These are phyloP conservation scores for Lasiosphaeria hispida DNA, from an alignment of 495 filamentous ascomycete species.

Conservation along the genomic window DNA sequence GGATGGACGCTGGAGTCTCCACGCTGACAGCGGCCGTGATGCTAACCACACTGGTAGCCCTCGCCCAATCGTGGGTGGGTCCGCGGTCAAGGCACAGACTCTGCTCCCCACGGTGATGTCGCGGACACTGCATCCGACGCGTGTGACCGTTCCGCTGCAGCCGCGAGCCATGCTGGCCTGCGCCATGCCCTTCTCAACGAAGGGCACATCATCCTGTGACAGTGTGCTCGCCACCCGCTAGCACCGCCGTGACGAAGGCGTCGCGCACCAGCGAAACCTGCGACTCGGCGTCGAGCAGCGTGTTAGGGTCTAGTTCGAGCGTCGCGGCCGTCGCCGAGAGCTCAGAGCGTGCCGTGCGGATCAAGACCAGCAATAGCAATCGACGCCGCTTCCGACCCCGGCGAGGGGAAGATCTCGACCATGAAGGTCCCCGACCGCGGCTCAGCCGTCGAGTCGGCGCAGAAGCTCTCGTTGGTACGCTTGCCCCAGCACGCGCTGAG, in stretches of 20 bases:
- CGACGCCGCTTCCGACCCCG: conserved; percentile 23
- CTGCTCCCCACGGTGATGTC: conserved; percentile 38
- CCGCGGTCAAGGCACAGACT: conserved; percentile 34
- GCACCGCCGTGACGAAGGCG: conserved; percentile 28
- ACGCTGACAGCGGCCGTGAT: conserved; percentile 45
- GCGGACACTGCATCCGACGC: conserved; percentile 38
- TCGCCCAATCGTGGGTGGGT: conserved; percentile 26
- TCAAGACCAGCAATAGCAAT: conserved; percentile 36
- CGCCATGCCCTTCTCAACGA: conserved; percentile 36
- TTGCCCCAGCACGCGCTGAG: conserved; percentile 28
- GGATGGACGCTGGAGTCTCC: conserved; percentile 50
- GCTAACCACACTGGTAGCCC: conserved; percentile 26
- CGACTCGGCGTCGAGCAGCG: conserved; percentile 22
- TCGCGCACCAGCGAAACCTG: conserved; percentile 31
- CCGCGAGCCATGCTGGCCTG: conserved; percentile 30
- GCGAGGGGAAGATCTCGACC: conserved; percentile 32
- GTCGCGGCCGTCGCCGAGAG: conserved; percentile 30
- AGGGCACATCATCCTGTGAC: conserved; percentile 36
- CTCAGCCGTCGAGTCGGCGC: conserved; percentile 29
- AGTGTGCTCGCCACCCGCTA: conserved; percentile 19
- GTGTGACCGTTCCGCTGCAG: conserved; percentile 39
- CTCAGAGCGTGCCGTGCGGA: conserved; percentile 42
- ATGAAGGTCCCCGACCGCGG: conserved; percentile 24
- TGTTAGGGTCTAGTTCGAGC: conserved; percentile 35
- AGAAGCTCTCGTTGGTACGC: conserved; percentile 28